Conservation (phyloP, 106 monocot genomes). For the Acorus calamus region DNA sequence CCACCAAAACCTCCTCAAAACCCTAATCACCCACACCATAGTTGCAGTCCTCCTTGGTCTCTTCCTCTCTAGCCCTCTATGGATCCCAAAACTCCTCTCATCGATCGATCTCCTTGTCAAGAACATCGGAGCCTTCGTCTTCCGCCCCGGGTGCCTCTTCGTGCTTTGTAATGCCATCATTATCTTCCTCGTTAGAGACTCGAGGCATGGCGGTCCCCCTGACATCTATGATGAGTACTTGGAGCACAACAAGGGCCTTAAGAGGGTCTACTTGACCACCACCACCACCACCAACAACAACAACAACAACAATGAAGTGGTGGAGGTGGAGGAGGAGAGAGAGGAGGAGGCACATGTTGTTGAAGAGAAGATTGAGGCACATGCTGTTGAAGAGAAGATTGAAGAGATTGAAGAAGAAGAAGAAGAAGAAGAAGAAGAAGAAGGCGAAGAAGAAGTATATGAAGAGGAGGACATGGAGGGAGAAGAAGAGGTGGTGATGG, state of each 20-base stretch:
- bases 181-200: slow-evolving; percentile 18
- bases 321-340: neutral
- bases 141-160: slow-evolving; percentile 21
- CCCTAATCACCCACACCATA: neutral
- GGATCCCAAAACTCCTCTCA: slow-evolving; percentile 10
- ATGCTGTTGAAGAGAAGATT: too few species aligned
- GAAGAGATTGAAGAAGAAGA: slow-evolving; percentile 3
- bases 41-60: slow-evolving; percentile 5
- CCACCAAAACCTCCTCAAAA: slow-evolving; percentile 2
- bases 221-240: slow-evolving; percentile 1
- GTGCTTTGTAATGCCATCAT: slow-evolving; percentile 19
- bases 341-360: neutral
- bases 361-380: too few species aligned
- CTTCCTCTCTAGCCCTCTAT: slow-evolving; percentile 19
- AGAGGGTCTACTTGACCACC: too few species aligned
- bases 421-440: too few species aligned
- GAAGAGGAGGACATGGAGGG: slow-evolving; percentile 12
- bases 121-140: neutral
- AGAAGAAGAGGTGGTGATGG: slow-evolving; percentile 8
- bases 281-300: too few species aligned
- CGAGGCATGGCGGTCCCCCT: neutral
- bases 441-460: slow-evolving; percentile 6
- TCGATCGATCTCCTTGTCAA: slow-evolving; percentile 1
- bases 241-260: too few species aligned
- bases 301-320: too few species aligned